phyloP scores from a whole-genome alignment of 495 filamentous ascomycete genomes.

The Neurospora cerealis region DNA sequence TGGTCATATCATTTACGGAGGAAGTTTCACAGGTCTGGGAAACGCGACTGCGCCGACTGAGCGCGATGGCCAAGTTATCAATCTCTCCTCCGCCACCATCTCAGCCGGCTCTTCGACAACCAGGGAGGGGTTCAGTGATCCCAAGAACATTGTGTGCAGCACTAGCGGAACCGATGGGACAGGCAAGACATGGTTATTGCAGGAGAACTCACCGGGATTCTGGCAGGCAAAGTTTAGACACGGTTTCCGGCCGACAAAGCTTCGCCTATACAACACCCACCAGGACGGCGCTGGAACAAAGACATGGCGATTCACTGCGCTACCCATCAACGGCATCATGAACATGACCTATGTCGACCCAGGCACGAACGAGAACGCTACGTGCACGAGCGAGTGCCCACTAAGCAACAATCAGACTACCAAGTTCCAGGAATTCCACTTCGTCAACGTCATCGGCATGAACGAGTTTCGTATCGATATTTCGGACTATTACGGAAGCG shows the following conservation, averaged over 20 bases:
- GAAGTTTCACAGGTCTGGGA: conserved; percentile 82
- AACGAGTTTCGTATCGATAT: conserved; percentile 79
- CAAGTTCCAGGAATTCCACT: conserved; percentile 77
- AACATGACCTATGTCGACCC: conserved; percentile 87
- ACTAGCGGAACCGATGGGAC: conserved; percentile 51
- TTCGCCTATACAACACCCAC: conserved; percentile 85
- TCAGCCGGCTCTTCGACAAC: conserved; percentile 51
- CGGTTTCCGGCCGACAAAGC: conserved; percentile 71
- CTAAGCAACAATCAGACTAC: conserved; percentile 55
- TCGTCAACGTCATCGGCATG: conserved; percentile 86
- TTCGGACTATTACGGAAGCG: conserved; percentile 71
- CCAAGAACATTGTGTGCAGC: conserved; percentile 78
- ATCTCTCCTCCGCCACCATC: conserved; percentile 67
- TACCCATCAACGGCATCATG: conserved; percentile 87
- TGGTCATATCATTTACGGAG: conserved; percentile 84
- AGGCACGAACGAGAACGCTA: conserved; percentile 47
- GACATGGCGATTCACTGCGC: conserved; percentile 69
- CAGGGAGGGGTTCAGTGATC: conserved; percentile 59
- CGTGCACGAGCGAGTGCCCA: conserved; percentile 71
- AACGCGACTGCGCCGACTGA: conserved; percentile 56
- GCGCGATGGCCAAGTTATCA: conserved; percentile 66
- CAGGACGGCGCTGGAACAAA: conserved; percentile 77
- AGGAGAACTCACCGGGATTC: conserved; percentile 68
- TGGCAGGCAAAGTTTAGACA: conserved; percentile 80
- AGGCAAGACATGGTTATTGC: conserved; percentile 74